Conservation (phyloP, 805 yeast species). For the Sugiyamaella mastotermitis region DNA sequence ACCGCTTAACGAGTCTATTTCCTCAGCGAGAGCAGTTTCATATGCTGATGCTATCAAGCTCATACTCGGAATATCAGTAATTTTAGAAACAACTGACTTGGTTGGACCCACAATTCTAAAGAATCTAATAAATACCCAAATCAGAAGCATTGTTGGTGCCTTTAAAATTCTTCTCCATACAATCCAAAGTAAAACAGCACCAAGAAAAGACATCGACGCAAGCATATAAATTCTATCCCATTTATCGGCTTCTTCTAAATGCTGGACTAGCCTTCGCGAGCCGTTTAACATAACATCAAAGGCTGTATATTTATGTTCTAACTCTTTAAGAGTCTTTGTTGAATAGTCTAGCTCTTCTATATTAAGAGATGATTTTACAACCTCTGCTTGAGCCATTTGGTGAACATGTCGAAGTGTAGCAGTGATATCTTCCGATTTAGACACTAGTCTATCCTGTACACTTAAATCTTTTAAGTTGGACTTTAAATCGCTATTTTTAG, state of each 20-base stretch:
- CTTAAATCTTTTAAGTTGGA: conserved; percentile 5
- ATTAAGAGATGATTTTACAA: conserved; percentile 32
- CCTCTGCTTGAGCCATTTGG: conserved; percentile 33
- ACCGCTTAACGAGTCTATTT: too few relatives aligned
- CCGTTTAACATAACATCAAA: conserved; percentile 33
- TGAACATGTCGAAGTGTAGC: conserved; percentile 20
- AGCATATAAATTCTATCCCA: conserved; percentile 35
- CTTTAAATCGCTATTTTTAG: background rate
- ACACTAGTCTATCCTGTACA: conserved; percentile 19
- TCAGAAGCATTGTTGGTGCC: conserved; percentile 30
- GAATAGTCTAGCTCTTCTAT: conserved; percentile 34
- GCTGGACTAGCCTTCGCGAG: conserved; percentile 30
- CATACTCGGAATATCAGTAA: too few relatives aligned
- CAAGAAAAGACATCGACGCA: conserved; percentile 32
- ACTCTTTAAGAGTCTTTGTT: conserved; percentile 28
- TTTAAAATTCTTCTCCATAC: conserved; percentile 33
- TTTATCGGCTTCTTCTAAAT: conserved; percentile 35
- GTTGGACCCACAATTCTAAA: conserved; percentile 8
- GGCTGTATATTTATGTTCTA: conserved; percentile 31
- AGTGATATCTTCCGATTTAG: conserved; percentile 24
- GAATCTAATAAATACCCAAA: conserved; percentile 26
- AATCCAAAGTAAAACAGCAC: conserved; percentile 31
- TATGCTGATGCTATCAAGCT: too few relatives aligned
- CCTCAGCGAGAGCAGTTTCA: too few relatives aligned
- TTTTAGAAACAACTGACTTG: too few relatives aligned